Evolutionary conservation across 179 eudicot species (phyloP).

Genomic region (Pouteria campechiana): DNA sequence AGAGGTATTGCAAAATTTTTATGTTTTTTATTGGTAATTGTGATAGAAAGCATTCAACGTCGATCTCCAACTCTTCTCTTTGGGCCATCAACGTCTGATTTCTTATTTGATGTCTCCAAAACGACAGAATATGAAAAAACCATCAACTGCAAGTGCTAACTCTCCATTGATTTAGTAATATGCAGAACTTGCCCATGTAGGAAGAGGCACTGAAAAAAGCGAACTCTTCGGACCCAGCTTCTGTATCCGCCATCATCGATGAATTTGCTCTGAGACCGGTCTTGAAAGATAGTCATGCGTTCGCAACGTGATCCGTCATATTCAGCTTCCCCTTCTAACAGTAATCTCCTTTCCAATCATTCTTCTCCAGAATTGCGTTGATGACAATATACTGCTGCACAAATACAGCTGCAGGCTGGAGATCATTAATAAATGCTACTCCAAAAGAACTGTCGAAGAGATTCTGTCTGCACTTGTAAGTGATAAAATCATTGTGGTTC

Average conservation of each 20-base stretch:
- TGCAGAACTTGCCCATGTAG: conserved; percentile 42
- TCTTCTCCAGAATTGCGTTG: no score
- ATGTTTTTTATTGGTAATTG: neutral
- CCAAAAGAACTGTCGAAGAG: conserved; percentile 56
- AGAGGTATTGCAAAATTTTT: conserved; percentile 25
- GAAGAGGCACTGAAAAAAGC: conserved; percentile 44
- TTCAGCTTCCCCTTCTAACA: no score
- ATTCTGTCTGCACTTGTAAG: conserved; percentile 63
- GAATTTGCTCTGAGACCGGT: conserved; percentile 39
- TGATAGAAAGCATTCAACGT: neutral
- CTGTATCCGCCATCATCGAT: conserved; percentile 28
- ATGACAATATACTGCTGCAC: no score
- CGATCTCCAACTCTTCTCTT: conserved; percentile 1
- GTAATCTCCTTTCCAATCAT: no score
- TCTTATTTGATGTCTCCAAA: no score
- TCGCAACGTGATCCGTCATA: neutral
- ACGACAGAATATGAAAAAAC: no score
- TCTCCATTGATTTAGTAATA: no score
- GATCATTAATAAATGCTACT: conserved; percentile 52
- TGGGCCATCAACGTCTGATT: neutral
- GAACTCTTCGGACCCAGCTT: conserved; percentile 21
- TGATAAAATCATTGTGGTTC: conserved; percentile 1
- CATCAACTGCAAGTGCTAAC: no score
- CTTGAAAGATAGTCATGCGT: conserved; percentile 61
- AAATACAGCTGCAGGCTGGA: conserved; percentile 61